Evolutionary conservation across 75 land plant genomes (phyloP), one percentile per base, ranked within the genome.

Genomic region (Ceratopteris richardii): DNA sequence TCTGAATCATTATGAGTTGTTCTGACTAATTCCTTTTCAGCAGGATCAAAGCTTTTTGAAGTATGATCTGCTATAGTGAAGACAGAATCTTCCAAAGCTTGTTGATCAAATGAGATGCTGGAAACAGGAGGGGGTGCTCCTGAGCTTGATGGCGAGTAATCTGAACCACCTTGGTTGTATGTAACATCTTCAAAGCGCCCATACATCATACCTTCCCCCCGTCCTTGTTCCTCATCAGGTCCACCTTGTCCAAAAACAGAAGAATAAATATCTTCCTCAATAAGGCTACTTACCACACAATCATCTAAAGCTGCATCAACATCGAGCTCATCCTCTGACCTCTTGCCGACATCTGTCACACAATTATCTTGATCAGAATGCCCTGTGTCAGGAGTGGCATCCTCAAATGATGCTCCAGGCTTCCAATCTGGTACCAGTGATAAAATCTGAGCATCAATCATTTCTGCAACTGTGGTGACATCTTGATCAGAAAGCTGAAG

Each of bases 401-500:
- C 59, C 3, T 57, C 59, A 40, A 40, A 40, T 3, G 43, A 57
- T 11, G 39, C 59, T 57, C 65, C 48, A 36, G 61, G 41, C 14
- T 44, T 43, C 61, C 67, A 54, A 31, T 57, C 54, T 41, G 56
- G 56, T 28, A 60, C 58, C 17, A 58, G 59, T 14, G 60, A n/a
- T 16, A 68, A 37, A 0, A 82, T 67, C 39, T 78, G 78, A 5
- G 66, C 75, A 61, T 82, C 84, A 41, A 82, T 82, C 74, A 82
- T 82, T 1, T 78, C 78, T 23, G 84, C 82, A 57, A 82, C 73
- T 29, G 61, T 74, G 19, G 82, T 78, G 6, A 79, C 84, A 58
- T 82, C 82, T 41, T 79, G 78, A 64, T 82, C 82, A 10, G 67
- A 57, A 20, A 82, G 72, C 46, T 82, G 81, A 52, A 82, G 65